Evolutionary conservation across 352 stramenopile species (phyloP).

Genomic region (Lagenidium sp.): DNA sequence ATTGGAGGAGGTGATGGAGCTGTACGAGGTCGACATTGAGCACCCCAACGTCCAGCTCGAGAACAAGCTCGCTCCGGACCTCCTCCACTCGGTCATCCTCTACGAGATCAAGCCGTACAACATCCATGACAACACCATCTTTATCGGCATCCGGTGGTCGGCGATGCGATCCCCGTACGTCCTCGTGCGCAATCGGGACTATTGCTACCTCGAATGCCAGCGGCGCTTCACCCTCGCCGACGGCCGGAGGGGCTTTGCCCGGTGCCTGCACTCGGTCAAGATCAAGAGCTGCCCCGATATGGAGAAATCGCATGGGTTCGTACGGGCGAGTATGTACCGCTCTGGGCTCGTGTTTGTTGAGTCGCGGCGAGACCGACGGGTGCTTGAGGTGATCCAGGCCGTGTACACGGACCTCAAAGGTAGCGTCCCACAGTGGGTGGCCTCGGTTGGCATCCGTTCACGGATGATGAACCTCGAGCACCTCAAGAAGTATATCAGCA

Average conservation of each 20-base stretch:
- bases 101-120: constrained; percentile 68
- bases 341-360: constrained; percentile 75
- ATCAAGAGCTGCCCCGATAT: constrained; percentile 80
- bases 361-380: constrained; percentile 60
- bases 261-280: constrained; percentile 78
- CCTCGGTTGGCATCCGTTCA: constrained; percentile 41
- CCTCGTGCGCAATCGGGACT: constrained; percentile 68
- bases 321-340: constrained; percentile 76
- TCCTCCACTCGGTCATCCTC: constrained; percentile 71
- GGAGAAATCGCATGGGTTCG: constrained; percentile 69
- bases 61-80: constrained; percentile 58
- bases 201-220: constrained; percentile 72
- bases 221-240: constrained; percentile 50
- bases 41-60: constrained; percentile 72
- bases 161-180: constrained; percentile 61
- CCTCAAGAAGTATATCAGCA: constrained; percentile 73
- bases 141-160: constrained; percentile 75
- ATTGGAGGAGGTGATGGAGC: constrained; percentile 62
- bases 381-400: constrained; percentile 69
- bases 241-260: constrained; percentile 49
- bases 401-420: constrained; percentile 78
- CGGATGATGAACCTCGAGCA: constrained; percentile 67
- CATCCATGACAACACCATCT: constrained; percentile 33
- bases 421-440: constrained; percentile 65
- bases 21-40: constrained; percentile 63